Percentiles rank a stretch among this genome's conserved stretches.
These are phyloP conservation scores for Pythium folliculosum DNA, from an alignment of 352 stramenopile genomes.

Conservation along the genomic window DNA sequence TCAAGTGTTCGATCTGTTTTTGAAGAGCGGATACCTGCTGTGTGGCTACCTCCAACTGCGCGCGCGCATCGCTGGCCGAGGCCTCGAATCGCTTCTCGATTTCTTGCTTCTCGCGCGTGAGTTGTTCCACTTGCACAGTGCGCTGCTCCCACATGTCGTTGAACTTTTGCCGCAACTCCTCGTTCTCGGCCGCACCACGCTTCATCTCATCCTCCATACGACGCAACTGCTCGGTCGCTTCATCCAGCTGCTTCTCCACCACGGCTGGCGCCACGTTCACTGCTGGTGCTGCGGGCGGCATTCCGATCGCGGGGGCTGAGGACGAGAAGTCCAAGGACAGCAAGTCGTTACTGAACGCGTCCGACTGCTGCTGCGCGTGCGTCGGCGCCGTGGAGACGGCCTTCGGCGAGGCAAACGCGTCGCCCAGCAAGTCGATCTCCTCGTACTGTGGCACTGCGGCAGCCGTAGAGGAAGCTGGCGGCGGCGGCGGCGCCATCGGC, in stretches of 20 bases:
- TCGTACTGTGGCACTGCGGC: conserved; percentile 40
- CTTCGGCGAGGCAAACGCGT: conserved; percentile 15
- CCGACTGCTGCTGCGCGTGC: background rate
- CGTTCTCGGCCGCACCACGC: conserved; percentile 27
- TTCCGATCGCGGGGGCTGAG: background rate
- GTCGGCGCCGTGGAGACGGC: background rate
- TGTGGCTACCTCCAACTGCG: background rate
- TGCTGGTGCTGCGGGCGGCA: background rate
- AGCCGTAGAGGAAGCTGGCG: conserved; percentile 32
- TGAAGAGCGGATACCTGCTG: conserved; percentile 16
- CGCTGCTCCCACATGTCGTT: conserved; percentile 29
- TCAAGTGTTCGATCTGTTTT: conserved; percentile 11
- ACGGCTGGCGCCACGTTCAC: background rate
- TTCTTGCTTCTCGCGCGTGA: conserved; percentile 20
- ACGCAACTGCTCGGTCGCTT: conserved; percentile 44
- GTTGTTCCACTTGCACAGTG: conserved; percentile 13
- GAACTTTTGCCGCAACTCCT: conserved; percentile 26
- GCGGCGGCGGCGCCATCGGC: conserved; percentile 40
- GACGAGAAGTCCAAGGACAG: conserved; percentile 20
- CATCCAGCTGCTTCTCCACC: conserved; percentile 38
- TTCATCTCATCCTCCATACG: conserved; percentile 45
- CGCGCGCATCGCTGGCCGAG: conserved; percentile 11
- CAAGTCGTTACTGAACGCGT: conserved; percentile 23
- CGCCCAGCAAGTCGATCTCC: conserved; percentile 57
- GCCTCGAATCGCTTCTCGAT: conserved; percentile 34